A percentile compares a stretch with the other conserved stretches of the same genome.
Evolutionary conservation across 2,329 filamentous ascomycete species (phyloP).

Genomic region (Raffaelea albimanens): DNA sequence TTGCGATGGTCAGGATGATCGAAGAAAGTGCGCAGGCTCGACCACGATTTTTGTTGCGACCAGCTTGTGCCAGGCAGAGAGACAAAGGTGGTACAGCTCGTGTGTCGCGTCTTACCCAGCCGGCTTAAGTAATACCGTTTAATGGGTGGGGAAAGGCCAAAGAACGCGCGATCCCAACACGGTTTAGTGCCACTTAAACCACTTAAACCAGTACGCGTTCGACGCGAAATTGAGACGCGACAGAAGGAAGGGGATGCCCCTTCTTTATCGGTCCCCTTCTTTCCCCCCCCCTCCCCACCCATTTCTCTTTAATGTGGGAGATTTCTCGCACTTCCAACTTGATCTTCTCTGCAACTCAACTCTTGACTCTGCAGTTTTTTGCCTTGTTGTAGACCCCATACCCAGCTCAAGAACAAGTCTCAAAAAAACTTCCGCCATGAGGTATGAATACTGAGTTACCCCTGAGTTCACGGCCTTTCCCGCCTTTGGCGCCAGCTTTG

Average conservation of each 20-base stretch:
- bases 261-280: background rate
- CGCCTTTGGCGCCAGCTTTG: too few species aligned
- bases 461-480: too few species aligned
- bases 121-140: background rate
- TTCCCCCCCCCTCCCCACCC: slow-evolving; percentile 4
- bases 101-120: background rate
- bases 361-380: background rate
- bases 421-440: too few species aligned
- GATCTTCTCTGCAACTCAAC: background rate
- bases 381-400: background rate
- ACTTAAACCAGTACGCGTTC: slow-evolving; percentile 14
- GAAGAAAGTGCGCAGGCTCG: background rate
- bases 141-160: slow-evolving; percentile 1
- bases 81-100: background rate
- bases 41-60: background rate
- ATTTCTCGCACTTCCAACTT: background rate
- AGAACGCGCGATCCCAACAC: slow-evolving; percentile 17
- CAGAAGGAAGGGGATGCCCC: background rate
- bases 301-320: background rate
- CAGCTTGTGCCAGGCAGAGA: background rate
- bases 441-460: too few species aligned
- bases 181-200: slow-evolving; percentile 32
- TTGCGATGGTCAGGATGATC: background rate
- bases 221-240: slow-evolving; percentile 9
- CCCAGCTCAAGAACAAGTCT: too few species aligned